phyloP scores from a whole-genome alignment of 1,284 basidiomycete species.

The Schizophyllum amplum region DNA sequence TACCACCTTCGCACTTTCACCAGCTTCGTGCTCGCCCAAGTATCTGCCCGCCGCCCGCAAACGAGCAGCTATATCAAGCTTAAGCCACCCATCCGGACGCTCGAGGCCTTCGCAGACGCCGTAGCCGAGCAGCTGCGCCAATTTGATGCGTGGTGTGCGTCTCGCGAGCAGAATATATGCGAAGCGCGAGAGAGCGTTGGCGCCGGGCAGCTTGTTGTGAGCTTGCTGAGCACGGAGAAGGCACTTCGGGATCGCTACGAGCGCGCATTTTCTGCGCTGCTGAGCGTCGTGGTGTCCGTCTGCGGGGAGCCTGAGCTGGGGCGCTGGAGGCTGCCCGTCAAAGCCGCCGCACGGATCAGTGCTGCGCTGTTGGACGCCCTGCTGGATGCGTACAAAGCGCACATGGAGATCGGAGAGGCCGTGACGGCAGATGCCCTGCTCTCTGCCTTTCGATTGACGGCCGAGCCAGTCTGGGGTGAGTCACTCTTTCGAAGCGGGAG shows the following conservation, averaged over 20 bases:
- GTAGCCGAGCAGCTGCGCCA: constrained; percentile 48
- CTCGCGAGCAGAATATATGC: constrained; percentile 58
- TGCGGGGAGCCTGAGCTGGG: constrained; percentile 10
- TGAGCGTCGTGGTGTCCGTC: constrained; percentile 31
- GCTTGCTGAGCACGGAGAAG: constrained; percentile 59
- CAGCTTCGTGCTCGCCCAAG: constrained; percentile 26
- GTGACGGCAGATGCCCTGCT: constrained; percentile 47
- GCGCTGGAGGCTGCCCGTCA: constrained; percentile 30
- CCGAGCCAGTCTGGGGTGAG: constrained; percentile 60
- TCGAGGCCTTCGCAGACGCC: constrained; percentile 78
- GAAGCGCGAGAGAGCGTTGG: constrained; percentile 39
- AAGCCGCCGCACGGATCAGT: constrained; percentile 42
- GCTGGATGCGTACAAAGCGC: constrained; percentile 43
- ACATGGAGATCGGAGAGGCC: constrained; percentile 46
- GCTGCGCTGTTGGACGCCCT: constrained; percentile 57
- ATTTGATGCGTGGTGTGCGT: constrained; percentile 66
- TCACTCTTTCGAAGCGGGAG: neutral
- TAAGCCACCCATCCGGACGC: constrained; percentile 35
- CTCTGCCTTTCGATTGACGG: constrained; percentile 52
- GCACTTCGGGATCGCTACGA: constrained; percentile 50
- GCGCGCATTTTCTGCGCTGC: constrained; percentile 44
- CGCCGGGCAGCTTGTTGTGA: constrained; percentile 40
- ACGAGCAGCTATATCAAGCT: constrained; percentile 8
- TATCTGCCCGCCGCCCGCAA: neutral
- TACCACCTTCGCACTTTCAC: constrained; percentile 58